A percentile compares a stretch with the other conserved stretches of the same genome.
Conservation (phyloP, 805 yeast species). For the Candida xiaguanensis region DNA sequence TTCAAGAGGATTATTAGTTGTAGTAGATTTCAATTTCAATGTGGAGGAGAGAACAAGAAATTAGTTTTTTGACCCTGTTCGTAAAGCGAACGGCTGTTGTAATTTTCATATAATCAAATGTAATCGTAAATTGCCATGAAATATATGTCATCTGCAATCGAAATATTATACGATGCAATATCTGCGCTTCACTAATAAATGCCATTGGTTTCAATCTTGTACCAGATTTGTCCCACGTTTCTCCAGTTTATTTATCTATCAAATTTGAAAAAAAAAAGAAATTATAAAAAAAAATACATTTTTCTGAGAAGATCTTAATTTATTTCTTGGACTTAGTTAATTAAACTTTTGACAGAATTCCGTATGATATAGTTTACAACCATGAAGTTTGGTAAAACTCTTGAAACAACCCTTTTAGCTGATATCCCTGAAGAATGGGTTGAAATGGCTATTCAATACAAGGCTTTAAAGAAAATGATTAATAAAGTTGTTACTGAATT, state of each 20-base stretch:
- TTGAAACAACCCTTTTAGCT: slow-evolving; percentile 58
- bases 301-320: neutral
- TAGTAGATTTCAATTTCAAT: too few species aligned
- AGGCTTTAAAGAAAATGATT: slow-evolving; percentile 64
- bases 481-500: slow-evolving; percentile 63
- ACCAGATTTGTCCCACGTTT: neutral
- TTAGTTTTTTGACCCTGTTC: too few species aligned
- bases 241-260: neutral
- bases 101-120: too few species aligned
- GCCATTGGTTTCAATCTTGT: neutral
- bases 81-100: too few species aligned
- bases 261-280: neutral
- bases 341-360: neutral
- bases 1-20: too few species aligned
- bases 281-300: neutral
- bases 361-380: neutral
- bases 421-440: slow-evolving; percentile 70
- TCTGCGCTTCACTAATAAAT: neutral
- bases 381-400: slow-evolving; percentile 76
- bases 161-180: neutral
- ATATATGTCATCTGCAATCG: too few species aligned
- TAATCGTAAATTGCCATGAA: too few species aligned
- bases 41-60: too few species aligned
- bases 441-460: slow-evolving; percentile 66
- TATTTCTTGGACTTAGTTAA: neutral